These are phyloP conservation scores for Blastomyces percursus DNA, from an alignment of 2,329 filamentous ascomycete genomes.

Conservation along the genomic window DNA sequence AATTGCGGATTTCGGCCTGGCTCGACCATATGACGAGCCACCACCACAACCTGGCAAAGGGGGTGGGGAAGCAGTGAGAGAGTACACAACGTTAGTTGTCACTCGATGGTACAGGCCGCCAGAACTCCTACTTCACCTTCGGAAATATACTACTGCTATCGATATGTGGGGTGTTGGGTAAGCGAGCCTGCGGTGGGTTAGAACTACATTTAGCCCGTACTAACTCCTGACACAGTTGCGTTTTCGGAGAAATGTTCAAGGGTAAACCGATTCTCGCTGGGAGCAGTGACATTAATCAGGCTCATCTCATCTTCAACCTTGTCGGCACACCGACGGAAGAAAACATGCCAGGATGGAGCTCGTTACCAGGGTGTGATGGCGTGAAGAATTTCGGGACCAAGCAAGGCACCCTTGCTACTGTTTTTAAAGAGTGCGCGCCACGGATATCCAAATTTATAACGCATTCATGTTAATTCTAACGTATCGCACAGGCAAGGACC, in stretches of 20 bases:
- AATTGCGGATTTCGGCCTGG: conserved; percentile 94
- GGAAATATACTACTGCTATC: conserved; percentile 91
- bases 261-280: conserved; percentile 87
- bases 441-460: background rate
- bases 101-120: conserved; percentile 96
- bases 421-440: conserved; percentile 59
- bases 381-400: conserved; percentile 51
- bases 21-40: conserved; percentile 80
- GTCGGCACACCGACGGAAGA: conserved; percentile 82
- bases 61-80: conserved; percentile 71
- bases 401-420: conserved; percentile 55
- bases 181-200: conserved; percentile 23
- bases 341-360: conserved; percentile 84
- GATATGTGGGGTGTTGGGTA: conserved; percentile 97
- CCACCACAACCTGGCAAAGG: conserved; percentile 65
- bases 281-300: conserved; percentile 77
- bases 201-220: conserved; percentile 15
- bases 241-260: conserved; percentile 96
- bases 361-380: conserved; percentile 68
- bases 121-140: conserved; percentile 76
- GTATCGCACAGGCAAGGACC: conserved; percentile 46
- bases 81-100: conserved; percentile 94
- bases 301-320: conserved; percentile 86
- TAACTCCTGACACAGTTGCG: conserved; percentile 51
- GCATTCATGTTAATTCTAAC: conserved; percentile 2